A percentile compares a stretch with the other conserved stretches of the same genome.
These are phyloP conservation scores for Mycothermus thermophilus DNA, from an alignment of 495 filamentous ascomycete genomes.

Conservation along the genomic window DNA sequence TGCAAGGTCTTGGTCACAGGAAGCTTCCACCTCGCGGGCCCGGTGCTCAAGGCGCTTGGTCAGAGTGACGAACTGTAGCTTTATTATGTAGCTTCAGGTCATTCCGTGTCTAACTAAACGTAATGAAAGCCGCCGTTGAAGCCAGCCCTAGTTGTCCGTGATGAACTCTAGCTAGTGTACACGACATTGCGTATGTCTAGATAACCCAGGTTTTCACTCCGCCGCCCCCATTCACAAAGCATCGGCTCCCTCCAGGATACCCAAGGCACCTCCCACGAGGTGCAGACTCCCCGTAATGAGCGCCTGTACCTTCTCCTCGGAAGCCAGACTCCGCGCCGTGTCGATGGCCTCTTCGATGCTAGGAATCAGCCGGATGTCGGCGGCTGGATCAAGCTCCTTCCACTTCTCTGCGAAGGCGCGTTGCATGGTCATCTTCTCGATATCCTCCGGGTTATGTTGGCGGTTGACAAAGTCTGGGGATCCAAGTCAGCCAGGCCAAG, in stretches of 20 bases:
- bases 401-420: slow-evolving; percentile 59
- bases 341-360: slow-evolving; percentile 82
- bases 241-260: slow-evolving; percentile 32
- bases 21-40: slow-evolving; percentile 79
- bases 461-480: slow-evolving; percentile 68
- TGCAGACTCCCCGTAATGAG: slow-evolving; percentile 51
- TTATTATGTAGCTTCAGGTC: background rate
- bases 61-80: slow-evolving; percentile 18
- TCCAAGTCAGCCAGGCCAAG: background rate
- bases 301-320: slow-evolving; percentile 26
- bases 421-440: slow-evolving; percentile 61
- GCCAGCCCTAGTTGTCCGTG: too few relatives aligned
- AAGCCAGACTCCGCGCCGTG: slow-evolving; percentile 41
- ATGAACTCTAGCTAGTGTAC: too few relatives aligned
- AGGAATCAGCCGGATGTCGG: slow-evolving; percentile 49
- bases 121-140: too few relatives aligned
- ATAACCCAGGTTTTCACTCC: too few relatives aligned
- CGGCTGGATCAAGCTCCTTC: slow-evolving; percentile 46
- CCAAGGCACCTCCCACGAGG: slow-evolving; percentile 45
- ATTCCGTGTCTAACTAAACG: too few relatives aligned
- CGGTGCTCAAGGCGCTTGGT: slow-evolving; percentile 63
- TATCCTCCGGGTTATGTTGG: slow-evolving; percentile 51
- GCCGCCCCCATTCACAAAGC: slow-evolving; percentile 27
- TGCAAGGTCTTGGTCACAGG: slow-evolving; percentile 52
- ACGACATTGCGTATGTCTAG: too few relatives aligned